Conservation (phyloP, 2,329 filamentous ascomycete genomes). For the Fusarium kyushuense region DNA sequence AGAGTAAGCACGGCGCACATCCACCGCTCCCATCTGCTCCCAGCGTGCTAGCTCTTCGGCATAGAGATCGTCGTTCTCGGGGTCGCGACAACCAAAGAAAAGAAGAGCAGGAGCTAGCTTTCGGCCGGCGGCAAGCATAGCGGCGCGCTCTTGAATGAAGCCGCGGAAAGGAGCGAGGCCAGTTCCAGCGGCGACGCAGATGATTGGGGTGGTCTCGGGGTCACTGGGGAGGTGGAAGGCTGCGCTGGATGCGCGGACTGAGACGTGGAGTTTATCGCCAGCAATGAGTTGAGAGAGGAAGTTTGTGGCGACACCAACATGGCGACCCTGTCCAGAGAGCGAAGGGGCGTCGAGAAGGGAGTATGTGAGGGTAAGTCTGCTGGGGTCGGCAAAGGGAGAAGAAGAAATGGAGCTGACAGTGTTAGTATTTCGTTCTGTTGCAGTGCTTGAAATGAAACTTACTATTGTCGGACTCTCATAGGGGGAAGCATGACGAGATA, state of each 20-base stretch:
- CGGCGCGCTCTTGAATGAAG: slow-evolving; percentile 72
- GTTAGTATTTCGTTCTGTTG: slow-evolving; percentile 1
- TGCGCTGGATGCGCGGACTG: slow-evolving; percentile 58
- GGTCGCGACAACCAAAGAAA: slow-evolving; percentile 72
- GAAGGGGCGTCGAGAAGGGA: slow-evolving; percentile 71
- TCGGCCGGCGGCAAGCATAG: slow-evolving; percentile 62
- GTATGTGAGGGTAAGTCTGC: slow-evolving; percentile 74
- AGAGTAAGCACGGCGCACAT: slow-evolving; percentile 69
- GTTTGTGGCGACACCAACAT: slow-evolving; percentile 71
- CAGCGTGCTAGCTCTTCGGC: slow-evolving; percentile 68
- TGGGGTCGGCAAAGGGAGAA: slow-evolving; percentile 71
- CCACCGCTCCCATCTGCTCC: slow-evolving; percentile 63
- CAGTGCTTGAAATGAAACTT: slow-evolving; percentile 22
- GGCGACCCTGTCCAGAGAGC: slow-evolving; percentile 60
- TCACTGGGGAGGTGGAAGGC: slow-evolving; percentile 65
- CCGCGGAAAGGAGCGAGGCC: slow-evolving; percentile 73
- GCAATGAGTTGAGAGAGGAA: slow-evolving; percentile 66
- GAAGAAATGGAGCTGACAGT: slow-evolving; percentile 74
- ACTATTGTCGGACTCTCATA: slow-evolving; percentile 82
- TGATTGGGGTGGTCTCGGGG: slow-evolving; percentile 60
- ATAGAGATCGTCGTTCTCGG: slow-evolving; percentile 70
- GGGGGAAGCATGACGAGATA: slow-evolving; percentile 81
- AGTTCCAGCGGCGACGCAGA: slow-evolving; percentile 65
- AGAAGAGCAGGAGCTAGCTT: slow-evolving; percentile 71
- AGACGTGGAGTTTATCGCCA: slow-evolving; percentile 62